phyloP scores from a whole-genome alignment of 345 rosid species.

The Lumnitzera racemosa region DNA sequence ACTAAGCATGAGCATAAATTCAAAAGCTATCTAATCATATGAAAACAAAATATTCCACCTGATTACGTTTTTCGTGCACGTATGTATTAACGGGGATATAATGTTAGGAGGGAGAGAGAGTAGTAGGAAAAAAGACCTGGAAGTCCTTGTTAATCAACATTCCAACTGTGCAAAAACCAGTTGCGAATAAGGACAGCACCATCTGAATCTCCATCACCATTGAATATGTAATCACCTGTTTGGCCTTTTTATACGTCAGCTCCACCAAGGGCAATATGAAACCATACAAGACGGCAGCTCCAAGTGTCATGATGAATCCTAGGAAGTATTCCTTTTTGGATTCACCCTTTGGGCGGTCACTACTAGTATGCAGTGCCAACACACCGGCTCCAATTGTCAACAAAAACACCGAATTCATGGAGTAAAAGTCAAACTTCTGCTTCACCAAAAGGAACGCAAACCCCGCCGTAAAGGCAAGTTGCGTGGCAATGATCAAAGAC shows the following conservation, averaged over 20 bases:
- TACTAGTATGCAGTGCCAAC: slow-evolving; percentile 43
- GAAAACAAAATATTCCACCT: not conserved
- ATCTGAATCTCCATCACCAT: slow-evolving; percentile 71
- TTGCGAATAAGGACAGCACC: slow-evolving; percentile 53
- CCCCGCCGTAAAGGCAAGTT: slow-evolving; percentile 61
- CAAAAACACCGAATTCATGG: slow-evolving; percentile 56
- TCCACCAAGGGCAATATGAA: slow-evolving; percentile 65
- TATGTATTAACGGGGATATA: not conserved
- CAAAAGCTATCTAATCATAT: no score
- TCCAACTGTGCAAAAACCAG: slow-evolving; percentile 46
- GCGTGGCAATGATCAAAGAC: slow-evolving; percentile 56
- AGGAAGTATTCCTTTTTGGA: slow-evolving; percentile 29
- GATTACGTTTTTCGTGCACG: no score
- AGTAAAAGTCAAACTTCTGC: slow-evolving; percentile 53
- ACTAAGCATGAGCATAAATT: no score
- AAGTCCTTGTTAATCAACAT: slow-evolving; percentile 66
- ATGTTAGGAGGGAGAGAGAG: not conserved
- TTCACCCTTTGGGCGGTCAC: slow-evolving; percentile 46
- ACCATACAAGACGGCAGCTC: slow-evolving; percentile 55
- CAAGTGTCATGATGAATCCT: slow-evolving; percentile 59
- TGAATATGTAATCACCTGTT: slow-evolving; percentile 43
- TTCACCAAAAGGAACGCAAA: slow-evolving; percentile 67
- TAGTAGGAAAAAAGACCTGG: slow-evolving; percentile 31
- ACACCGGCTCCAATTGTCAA: slow-evolving; percentile 62
- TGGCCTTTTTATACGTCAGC: slow-evolving; percentile 54